phyloP scores from a whole-genome alignment of 352 stramenopile genomes.

The Pythium volutum region DNA sequence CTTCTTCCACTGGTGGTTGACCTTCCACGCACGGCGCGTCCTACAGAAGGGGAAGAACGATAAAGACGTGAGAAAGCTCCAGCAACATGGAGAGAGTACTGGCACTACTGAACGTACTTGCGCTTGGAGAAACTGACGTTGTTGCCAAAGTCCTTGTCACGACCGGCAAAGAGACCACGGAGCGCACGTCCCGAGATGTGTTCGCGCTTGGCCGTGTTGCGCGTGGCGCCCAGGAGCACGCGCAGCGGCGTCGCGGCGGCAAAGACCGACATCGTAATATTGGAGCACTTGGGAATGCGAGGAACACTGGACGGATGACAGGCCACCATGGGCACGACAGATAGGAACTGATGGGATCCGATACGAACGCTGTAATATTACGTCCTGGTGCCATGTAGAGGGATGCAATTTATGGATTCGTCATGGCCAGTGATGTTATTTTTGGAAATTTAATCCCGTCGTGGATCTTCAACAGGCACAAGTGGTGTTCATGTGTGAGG shows the following conservation, averaged over 20 bases:
- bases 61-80: too few relatives aligned
- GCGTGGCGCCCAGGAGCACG: slow-evolving; percentile 61
- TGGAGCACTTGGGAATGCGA: neutral
- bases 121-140: slow-evolving; percentile 94
- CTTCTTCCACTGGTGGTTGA: slow-evolving; percentile 90
- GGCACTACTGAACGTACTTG: slow-evolving; percentile 35
- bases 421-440: too few relatives aligned
- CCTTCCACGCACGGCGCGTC: slow-evolving; percentile 91
- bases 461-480: too few relatives aligned
- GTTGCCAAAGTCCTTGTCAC: slow-evolving; percentile 93
- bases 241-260: slow-evolving; percentile 36
- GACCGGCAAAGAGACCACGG: slow-evolving; percentile 92
- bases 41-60: slow-evolving; percentile 15
- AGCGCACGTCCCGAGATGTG: slow-evolving; percentile 73
- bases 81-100: too few relatives aligned
- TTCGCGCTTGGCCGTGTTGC: slow-evolving; percentile 49
- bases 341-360: too few relatives aligned
- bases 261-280: slow-evolving; percentile 33
- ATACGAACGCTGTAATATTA: too few relatives aligned
- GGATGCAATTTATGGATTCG: too few relatives aligned
- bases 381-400: too few relatives aligned
- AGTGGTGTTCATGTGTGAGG: too few relatives aligned
- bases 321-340: too few relatives aligned
- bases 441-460: too few relatives aligned
- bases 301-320: too few relatives aligned